Evolutionary conservation across 148 eudicot species (phyloP), one percentile per base, ranked within the genome.

Genomic region (Gaultheria prostrata): DNA sequence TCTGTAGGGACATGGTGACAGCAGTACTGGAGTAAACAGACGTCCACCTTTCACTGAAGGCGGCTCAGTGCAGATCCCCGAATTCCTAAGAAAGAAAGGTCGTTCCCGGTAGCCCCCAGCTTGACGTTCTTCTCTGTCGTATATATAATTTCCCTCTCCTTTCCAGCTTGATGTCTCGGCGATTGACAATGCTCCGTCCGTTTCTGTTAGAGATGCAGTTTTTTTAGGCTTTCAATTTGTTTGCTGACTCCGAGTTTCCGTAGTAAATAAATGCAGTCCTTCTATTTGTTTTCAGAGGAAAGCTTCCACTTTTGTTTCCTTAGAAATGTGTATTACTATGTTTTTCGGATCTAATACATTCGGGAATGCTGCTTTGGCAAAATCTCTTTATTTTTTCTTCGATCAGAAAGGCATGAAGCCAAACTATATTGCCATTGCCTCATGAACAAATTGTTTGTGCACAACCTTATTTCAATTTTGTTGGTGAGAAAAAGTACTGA

Each of bases 41-140:
- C 49, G 11, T 10, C 4, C 51, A 21, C 13, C 82, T 80, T 12
- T 14, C 33, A 57, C 72, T 2, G 82, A 61, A 13, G 82, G 82
- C 21, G 21, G 53, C 53, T 61, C 53, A 24, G 53, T 80, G 51
- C 72, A 80, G 50, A 80, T 80, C 73, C 82, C 82, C 63, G 82
- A 80, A 24, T 80, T 80, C 72, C 72, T 80, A 21, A 54, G 81
- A 43, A 80, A 24, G 72, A 80, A 61, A 80, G 82, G 82, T 8
- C 82, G 72, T 39, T 80, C 73, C 13, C 82, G 82, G 50, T 80
- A 80, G 24, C 82, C 82, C 12, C 71, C 26, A 80, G 54, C 71
- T 61, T 80, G 53, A 80, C 43, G 39, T 24, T 79, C 70, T 79
- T 28, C 15, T 54, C 43, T 57, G 26, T 35, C 4, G 28, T 26